Evolutionary conservation across 2,329 filamentous ascomycete genomes (phyloP).

Genomic region (Colletotrichum gloeosporioides): DNA sequence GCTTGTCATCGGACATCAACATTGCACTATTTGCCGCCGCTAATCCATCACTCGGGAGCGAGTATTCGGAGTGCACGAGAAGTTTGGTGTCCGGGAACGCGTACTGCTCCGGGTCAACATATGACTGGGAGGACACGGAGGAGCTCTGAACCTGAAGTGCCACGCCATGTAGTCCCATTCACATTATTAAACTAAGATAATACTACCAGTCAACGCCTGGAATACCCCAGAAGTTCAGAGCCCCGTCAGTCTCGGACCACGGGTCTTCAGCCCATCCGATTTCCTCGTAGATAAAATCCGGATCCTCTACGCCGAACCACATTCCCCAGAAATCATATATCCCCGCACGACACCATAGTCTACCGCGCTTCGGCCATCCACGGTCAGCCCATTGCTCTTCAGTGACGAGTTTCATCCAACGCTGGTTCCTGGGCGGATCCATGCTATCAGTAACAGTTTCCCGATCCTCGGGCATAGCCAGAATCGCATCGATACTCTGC

Average conservation of each 20-base stretch:
- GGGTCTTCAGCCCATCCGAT: slow-evolving; percentile 16
- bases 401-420: slow-evolving; percentile 24
- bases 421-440: neutral
- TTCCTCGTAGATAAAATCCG: slow-evolving; percentile 21
- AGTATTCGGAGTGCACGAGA: neutral
- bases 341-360: slow-evolving; percentile 21
- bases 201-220: neutral
- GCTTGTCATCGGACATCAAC: neutral
- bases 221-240: slow-evolving; percentile 24
- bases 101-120: neutral
- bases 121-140: neutral
- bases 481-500: slow-evolving; percentile 26
- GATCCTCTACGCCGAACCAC: slow-evolving; percentile 18
- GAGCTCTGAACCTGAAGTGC: neutral
- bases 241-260: neutral
- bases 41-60: neutral
- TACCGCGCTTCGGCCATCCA: neutral
- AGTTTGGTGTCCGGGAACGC: neutral
- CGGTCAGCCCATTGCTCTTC: slow-evolving; percentile 8
- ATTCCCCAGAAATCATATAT: slow-evolving; percentile 19
- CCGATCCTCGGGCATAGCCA: slow-evolving; percentile 25
- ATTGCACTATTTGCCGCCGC: neutral
- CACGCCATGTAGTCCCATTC: neutral
- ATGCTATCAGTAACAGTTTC: neutral
- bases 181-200: neutral